phyloP scores from a whole-genome alignment of 169 alveolate genomes.

The Eimeria praecox region DNA sequence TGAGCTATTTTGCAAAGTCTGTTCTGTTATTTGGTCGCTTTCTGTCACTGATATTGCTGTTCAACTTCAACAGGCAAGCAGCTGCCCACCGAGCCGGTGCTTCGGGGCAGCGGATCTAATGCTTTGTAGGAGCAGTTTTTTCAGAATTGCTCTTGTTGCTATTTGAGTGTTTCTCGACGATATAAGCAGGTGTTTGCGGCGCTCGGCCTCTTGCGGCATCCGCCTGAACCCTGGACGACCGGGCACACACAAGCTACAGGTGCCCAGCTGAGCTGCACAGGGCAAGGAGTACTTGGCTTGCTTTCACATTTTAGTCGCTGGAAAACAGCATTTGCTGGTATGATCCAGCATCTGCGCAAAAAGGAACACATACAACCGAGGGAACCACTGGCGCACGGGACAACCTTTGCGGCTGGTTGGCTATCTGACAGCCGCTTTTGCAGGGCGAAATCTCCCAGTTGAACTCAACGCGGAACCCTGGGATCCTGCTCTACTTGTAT shows the following conservation, averaged over 20 bases:
- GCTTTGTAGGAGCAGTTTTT: neutral
- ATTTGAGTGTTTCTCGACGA: slow-evolving; percentile 14
- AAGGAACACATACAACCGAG: neutral
- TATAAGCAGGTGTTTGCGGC: slow-evolving; percentile 1
- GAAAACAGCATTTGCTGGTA: neutral
- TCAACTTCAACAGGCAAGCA: neutral
- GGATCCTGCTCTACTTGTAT: neutral
- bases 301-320: neutral
- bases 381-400: neutral
- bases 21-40: slow-evolving; percentile 14
- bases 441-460: neutral
- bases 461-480: neutral
- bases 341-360: neutral
- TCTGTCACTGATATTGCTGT: slow-evolving; percentile 48
- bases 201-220: neutral
- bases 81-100: slow-evolving; percentile 50
- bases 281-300: slow-evolving; percentile 8
- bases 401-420: neutral
- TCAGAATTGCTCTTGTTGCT: neutral
- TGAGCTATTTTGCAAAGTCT: neutral
- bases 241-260: slow-evolving; percentile 18
- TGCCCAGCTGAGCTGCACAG: neutral
- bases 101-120: slow-evolving; percentile 8
- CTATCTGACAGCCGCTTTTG: slow-evolving; percentile 14
- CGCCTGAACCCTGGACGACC: neutral